phyloP scores from a whole-genome alignment of 495 filamentous ascomycete species.

The Penicillium manginii region DNA sequence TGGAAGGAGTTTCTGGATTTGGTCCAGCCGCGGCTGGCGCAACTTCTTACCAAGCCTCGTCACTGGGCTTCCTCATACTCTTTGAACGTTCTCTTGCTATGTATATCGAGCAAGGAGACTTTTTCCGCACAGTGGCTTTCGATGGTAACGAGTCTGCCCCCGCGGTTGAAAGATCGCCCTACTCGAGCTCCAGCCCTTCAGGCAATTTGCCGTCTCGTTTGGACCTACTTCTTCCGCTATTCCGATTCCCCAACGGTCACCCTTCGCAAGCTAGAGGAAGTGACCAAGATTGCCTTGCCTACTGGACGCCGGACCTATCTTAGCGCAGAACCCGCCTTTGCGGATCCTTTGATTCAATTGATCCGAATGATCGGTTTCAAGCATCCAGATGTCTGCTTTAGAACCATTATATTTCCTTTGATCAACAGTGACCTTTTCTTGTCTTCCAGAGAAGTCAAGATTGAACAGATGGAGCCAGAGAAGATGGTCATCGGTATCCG shows the following conservation, averaged over 20 bases:
- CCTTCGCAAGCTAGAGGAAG: slow-evolving; percentile 82
- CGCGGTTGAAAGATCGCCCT: slow-evolving; percentile 79
- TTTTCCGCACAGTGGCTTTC: slow-evolving; percentile 87
- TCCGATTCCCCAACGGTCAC: slow-evolving; percentile 69
- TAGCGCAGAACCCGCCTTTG: slow-evolving; percentile 76
- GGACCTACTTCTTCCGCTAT: slow-evolving; percentile 91
- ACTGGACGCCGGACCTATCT: slow-evolving; percentile 75
- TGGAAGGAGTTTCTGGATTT: slow-evolving; percentile 84
- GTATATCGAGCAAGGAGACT: slow-evolving; percentile 80
- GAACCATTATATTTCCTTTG: slow-evolving; percentile 88
- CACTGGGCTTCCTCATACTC: slow-evolving; percentile 90
- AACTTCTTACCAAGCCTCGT: slow-evolving; percentile 86
- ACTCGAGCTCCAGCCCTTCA: slow-evolving; percentile 82
- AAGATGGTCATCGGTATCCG: slow-evolving; percentile 95
- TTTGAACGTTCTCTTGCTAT: slow-evolving; percentile 80
- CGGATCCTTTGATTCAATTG: slow-evolving; percentile 88
- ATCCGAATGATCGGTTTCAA: slow-evolving; percentile 95
- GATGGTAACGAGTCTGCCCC: slow-evolving; percentile 71
- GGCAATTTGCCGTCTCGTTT: slow-evolving; percentile 88
- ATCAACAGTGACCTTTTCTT: slow-evolving; percentile 87
- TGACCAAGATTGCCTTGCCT: slow-evolving; percentile 79
- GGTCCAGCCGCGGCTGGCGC: slow-evolving; percentile 72
- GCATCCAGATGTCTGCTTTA: slow-evolving; percentile 90
- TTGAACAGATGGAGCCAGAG: slow-evolving; percentile 94
- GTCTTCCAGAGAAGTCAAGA: slow-evolving; percentile 75